These are phyloP conservation scores for Nicotiana obtusifolia DNA, from an alignment of 257 asterid species.

Conservation along the genomic window DNA sequence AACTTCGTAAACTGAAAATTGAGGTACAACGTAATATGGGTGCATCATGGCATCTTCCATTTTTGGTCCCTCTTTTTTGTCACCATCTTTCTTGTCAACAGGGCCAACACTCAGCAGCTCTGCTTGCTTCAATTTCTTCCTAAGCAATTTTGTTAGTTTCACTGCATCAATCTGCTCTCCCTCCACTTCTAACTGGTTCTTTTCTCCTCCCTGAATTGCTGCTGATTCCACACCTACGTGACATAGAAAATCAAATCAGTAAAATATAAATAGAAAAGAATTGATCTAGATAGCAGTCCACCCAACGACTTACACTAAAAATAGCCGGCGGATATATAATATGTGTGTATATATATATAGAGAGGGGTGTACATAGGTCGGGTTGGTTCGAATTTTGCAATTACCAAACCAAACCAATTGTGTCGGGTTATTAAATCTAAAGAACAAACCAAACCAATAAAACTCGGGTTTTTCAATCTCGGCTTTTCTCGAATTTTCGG, in stretches of 20 bases:
- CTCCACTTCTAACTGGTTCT: neutral
- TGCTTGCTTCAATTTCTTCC: conserved; percentile 1
- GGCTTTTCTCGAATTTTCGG: no score
- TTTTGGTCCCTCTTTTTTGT: neutral
- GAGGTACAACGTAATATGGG: neutral
- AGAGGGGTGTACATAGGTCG: no score
- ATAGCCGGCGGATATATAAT: no score
- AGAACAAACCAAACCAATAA: no score
- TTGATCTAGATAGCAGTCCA: no score
- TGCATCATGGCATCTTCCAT: neutral
- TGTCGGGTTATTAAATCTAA: no score
- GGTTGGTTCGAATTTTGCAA: no score
- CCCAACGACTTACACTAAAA: no score
- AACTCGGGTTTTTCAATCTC: no score
- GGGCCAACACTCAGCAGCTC: neutral
- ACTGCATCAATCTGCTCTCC: neutral
- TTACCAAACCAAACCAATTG: no score
- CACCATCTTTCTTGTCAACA: neutral
- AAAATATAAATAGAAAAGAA: no score
- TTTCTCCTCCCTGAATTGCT: neutral
- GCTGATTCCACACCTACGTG: conserved; percentile 1
- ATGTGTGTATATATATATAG: no score
- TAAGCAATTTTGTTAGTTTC: neutral
- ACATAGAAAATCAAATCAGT: neutral
- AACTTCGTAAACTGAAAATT: neutral